Conservation (phyloP, 768 basidiomycete species). For the Mycena galopus region DNA sequence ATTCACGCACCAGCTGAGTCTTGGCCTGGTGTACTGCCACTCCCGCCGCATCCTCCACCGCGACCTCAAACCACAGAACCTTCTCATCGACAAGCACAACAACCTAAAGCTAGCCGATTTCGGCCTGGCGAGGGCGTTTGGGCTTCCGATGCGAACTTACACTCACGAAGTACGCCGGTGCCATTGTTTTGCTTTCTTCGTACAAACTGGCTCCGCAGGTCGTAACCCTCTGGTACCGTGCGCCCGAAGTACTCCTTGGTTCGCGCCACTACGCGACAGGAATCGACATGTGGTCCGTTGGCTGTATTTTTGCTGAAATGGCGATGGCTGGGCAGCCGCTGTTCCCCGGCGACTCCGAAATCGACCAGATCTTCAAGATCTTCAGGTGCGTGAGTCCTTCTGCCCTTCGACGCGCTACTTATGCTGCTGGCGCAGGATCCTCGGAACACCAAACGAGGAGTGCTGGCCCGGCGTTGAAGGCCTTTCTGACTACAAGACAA, state of each 20-base stretch:
- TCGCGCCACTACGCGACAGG: conserved; percentile 97
- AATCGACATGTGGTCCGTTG: conserved; percentile 99
- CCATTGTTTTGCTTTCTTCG: conserved; percentile 12
- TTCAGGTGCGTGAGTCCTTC: conserved; percentile 76
- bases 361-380: conserved; percentile 99
- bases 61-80: conserved; percentile 96
- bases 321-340: conserved; percentile 89
- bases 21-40: conserved; percentile 94
- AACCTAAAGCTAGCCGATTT: conserved; percentile 98
- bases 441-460: conserved; percentile 94
- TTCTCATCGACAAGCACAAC: conserved; percentile 89
- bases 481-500: conserved; percentile 94
- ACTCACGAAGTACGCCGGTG: conserved; percentile 87
- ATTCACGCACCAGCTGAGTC: conserved; percentile 94
- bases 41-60: conserved; percentile 97
- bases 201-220: conserved; percentile 68
- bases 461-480: conserved; percentile 91
- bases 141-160: conserved; percentile 98
- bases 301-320: conserved; percentile 99
- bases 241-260: conserved; percentile 96
- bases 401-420: background rate
- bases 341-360: conserved; percentile 99
- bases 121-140: conserved; percentile 95
- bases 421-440: conserved; percentile 65
- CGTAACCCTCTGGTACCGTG: conserved; percentile 99